Conservation (phyloP, 2,329 filamentous ascomycete genomes). For the Dactylellina leptospora region DNA sequence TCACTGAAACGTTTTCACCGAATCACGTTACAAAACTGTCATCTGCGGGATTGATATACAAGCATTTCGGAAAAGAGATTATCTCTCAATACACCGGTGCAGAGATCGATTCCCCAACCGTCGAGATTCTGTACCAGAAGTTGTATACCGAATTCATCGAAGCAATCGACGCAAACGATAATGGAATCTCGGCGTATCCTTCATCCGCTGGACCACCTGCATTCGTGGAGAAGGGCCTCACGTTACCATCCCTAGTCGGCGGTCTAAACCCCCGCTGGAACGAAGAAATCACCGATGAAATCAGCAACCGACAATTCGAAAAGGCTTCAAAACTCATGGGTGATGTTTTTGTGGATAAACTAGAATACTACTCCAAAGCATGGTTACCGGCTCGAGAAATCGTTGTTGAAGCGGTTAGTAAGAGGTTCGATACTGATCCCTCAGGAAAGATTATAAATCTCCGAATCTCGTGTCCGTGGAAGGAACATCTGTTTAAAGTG, state of each 20-base stretch:
- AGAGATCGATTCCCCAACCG: constrained; percentile 71
- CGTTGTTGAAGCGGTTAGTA: constrained; percentile 78
- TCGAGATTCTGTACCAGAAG: constrained; percentile 82
- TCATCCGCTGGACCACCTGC: constrained; percentile 74
- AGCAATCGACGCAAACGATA: constrained; percentile 96
- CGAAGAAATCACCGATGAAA: constrained; percentile 70
- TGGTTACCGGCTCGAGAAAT: constrained; percentile 89
- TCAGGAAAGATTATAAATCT: constrained; percentile 84
- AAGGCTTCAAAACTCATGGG: constrained; percentile 84
- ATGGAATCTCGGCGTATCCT: constrained; percentile 87
- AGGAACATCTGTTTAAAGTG: constrained; percentile 90
- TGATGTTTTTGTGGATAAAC: constrained; percentile 82
- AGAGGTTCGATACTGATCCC: constrained; percentile 73
- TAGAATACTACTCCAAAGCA: constrained; percentile 76
- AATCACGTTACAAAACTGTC: constrained; percentile 85
- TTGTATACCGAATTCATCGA: constrained; percentile 94
- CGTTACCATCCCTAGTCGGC: constrained; percentile 81
- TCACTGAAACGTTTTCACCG: constrained; percentile 82
- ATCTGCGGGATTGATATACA: constrained; percentile 90
- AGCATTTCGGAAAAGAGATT: constrained; percentile 90
- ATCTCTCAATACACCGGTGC: constrained; percentile 73
- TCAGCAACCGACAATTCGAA: constrained; percentile 82
- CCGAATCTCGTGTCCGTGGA: constrained; percentile 86
- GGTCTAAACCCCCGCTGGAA: constrained; percentile 84
- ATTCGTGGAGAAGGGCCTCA: constrained; percentile 84